Percentiles rank a stretch among this genome's conserved stretches.
Conservation (phyloP, 2,329 filamentous ascomycete species). For the Beauveria caledonica region DNA sequence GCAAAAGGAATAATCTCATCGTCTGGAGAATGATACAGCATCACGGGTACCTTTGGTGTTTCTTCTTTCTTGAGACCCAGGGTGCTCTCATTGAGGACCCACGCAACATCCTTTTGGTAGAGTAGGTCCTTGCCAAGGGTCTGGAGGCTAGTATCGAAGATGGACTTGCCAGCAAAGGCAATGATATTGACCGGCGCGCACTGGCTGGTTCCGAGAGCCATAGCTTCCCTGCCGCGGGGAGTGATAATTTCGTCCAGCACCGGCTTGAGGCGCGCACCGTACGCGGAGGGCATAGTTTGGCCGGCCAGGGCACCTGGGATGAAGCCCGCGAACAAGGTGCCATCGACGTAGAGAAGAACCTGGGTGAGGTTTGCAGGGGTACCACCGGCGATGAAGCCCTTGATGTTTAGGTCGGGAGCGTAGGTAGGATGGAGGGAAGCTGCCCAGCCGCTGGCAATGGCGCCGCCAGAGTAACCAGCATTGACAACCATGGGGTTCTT, state of each 20-base stretch:
- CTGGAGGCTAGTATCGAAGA: constrained; percentile 8
- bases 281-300: constrained; percentile 5
- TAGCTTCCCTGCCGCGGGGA: neutral
- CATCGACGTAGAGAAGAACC: neutral
- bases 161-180: constrained; percentile 2
- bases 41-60: constrained; percentile 9
- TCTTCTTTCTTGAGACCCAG: constrained; percentile 8
- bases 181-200: constrained; percentile 5
- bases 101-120: neutral
- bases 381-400: constrained; percentile 6
- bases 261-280: constrained; percentile 1
- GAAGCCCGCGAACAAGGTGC: constrained; percentile 1
- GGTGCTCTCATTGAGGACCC: neutral
- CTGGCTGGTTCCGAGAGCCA: constrained; percentile 2
- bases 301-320: constrained; percentile 24
- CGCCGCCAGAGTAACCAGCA: constrained; percentile 9
- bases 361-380: constrained; percentile 10
- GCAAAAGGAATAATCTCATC: constrained; percentile 12
- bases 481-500: constrained; percentile 9
- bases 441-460: constrained; percentile 11
- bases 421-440: constrained; percentile 8
- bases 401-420: constrained; percentile 2
- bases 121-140: constrained; percentile 6
- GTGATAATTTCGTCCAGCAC: constrained; percentile 2
- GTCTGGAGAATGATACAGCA: constrained; percentile 7